Conservation (phyloP, 1,284 basidiomycete genomes). For the Leccinum subrobustum region DNA sequence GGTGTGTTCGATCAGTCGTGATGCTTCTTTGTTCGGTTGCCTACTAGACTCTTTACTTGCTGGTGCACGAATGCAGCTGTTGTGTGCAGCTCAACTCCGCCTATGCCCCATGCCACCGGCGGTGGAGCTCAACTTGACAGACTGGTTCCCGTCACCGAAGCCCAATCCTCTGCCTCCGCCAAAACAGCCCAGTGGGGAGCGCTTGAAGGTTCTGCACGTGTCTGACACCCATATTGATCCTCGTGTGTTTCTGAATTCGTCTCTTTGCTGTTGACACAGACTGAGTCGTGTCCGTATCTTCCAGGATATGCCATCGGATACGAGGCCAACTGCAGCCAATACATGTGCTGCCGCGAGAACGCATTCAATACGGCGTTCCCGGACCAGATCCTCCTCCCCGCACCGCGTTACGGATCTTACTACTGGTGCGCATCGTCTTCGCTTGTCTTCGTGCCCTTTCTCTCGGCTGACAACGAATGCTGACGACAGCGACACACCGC, state of each 20-base stretch:
- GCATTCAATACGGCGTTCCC: conserved; percentile 51
- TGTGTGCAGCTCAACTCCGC: conserved; percentile 49
- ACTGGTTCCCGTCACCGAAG: conserved; percentile 65
- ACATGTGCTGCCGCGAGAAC: conserved; percentile 65
- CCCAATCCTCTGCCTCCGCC: conserved; percentile 57
- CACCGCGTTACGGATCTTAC: conserved; percentile 66
- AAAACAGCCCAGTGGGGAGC: conserved; percentile 57
- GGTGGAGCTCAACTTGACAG: conserved; percentile 47
- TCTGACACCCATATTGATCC: conserved; percentile 80
- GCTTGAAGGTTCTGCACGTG: conserved; percentile 67
- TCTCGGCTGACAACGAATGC: not conserved
- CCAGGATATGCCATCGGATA: conserved; percentile 66
- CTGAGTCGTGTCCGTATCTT: not conserved
- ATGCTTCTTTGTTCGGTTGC: not conserved
- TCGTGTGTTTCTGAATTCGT: conserved; percentile 36
- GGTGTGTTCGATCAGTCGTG: conserved; percentile 32
- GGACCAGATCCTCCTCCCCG: conserved; percentile 48
- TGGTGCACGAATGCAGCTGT: conserved; percentile 34
- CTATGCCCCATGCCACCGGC: conserved; percentile 52
- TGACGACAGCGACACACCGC: conserved; percentile 60
- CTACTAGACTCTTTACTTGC: conserved; percentile 5
- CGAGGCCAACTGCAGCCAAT: conserved; percentile 69
- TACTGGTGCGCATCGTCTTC: conserved; percentile 25
- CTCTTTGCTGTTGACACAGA: not conserved
- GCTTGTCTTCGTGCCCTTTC: not conserved